These are phyloP conservation scores for Stenogyne calaminthoides DNA, from an alignment of 305 asterid species.

Conservation along the genomic window DNA sequence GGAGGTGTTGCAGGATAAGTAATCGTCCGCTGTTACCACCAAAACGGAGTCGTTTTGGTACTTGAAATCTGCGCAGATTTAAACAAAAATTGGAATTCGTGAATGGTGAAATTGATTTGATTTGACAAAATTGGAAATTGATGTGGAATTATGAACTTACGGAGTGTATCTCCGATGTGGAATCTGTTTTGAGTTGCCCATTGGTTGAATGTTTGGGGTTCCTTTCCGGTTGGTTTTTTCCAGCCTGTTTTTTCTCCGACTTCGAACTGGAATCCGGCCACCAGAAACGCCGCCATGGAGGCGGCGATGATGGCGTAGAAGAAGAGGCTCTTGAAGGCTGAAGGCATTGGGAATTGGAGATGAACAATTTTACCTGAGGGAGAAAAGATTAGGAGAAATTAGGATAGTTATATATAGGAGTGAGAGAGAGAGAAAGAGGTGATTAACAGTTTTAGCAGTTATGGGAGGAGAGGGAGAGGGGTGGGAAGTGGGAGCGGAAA, in stretches of 20 bases:
- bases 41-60: slow-evolving; percentile 63
- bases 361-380: not conserved
- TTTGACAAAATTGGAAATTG: slow-evolving; percentile 39
- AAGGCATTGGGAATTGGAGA: slow-evolving; percentile 29
- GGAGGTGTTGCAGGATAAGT: slow-evolving; percentile 50
- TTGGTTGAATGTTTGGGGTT: slow-evolving; percentile 53
- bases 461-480: not conserved
- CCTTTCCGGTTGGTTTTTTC: slow-evolving; percentile 57
- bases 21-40: slow-evolving; percentile 43
- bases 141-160: slow-evolving; percentile 50
- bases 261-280: slow-evolving; percentile 48
- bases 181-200: slow-evolving; percentile 73
- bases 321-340: slow-evolving; percentile 27
- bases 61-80: slow-evolving; percentile 49
- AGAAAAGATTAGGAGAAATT: too few species aligned
- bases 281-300: slow-evolving; percentile 28
- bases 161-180: slow-evolving; percentile 58
- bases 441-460: not conserved
- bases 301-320: slow-evolving; percentile 32
- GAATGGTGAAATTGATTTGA: slow-evolving; percentile 28
- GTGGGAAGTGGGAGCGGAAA: not conserved
- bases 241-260: slow-evolving; percentile 63
- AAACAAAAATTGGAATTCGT: not conserved
- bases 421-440: not conserved
- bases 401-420: too few species aligned